Base-by-base conservation (phyloP, 2,329 filamentous ascomycete species). In the Diaporthe caulivora region DNA sequence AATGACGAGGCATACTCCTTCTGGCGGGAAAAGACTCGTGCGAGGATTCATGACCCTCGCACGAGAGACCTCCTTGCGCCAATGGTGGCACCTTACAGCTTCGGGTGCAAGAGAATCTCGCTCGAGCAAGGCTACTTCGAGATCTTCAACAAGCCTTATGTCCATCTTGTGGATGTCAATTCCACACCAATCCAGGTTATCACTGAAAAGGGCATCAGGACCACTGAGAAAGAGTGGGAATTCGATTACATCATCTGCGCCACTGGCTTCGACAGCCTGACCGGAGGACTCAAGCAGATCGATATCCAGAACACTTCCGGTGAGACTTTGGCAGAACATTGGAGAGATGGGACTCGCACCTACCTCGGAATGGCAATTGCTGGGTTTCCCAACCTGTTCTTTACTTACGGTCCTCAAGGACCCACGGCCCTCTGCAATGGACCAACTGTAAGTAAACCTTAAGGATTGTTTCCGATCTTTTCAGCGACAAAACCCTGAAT, bases 381-480 rank as follows among this genome's bases (percentile, higher is more conserved):
- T 2, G 82, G 82, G 0, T 87, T 83, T 75, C 86, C 86, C 1
- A 87, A 87, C 75, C 81, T 88, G 79, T 86, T 87, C 77, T 83
- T 84, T 78, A 70, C 80, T 10, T 84, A 83, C 71, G 84, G 84
- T 0, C 84, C 84, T 1, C 84, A 86, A 47, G 81, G 77, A 1
- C 84, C 84, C 3, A 83, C 82, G 1, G 71, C 71, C 3, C 77
- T 85, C 71, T 69, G 79, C 74, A 86, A 86, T 64, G 84, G 83
- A 1, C 84, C 84, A 0, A 82, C 81, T 0, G 60, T 65, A 51
- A 65, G 60, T n/a, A 51, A 13, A 7, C 29, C 44, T 21, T 21
- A 51, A 18, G 17, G 6, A 24, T 26, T 15, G 9, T 49, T 65
- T 34, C 1, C 21, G 37, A 17, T 11, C 10, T 47, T 47, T 1